Evolutionary conservation across 768 basidiomycete species (phyloP).

Genomic region (Boletus eberwhitei): DNA sequence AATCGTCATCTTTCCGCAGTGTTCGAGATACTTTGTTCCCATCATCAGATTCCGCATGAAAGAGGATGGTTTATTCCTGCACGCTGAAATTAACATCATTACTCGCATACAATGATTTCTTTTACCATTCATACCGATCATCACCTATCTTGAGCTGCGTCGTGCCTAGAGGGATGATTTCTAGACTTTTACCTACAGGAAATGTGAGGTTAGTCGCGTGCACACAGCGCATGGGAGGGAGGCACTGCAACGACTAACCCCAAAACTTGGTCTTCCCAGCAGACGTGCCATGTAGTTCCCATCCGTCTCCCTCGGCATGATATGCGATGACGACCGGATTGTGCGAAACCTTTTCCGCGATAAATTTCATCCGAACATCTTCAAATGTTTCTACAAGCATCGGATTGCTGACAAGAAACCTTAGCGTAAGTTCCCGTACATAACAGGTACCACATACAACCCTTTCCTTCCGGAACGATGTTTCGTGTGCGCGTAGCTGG

Average conservation of each 20-base stretch:
- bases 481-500: conserved; percentile 77
- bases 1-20: conserved; percentile 75
- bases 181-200: conserved; percentile 75
- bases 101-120: neutral
- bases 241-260: conserved; percentile 50
- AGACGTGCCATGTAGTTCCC: conserved; percentile 76
- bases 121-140: conserved; percentile 72
- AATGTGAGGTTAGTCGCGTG: conserved; percentile 17
- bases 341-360: conserved; percentile 86
- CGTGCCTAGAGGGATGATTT: conserved; percentile 77
- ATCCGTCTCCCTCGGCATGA: conserved; percentile 75
- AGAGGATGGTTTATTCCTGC: conserved; percentile 81
- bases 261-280: conserved; percentile 86
- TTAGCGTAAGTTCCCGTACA: conserved; percentile 4
- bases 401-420: conserved; percentile 59
- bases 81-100: neutral
- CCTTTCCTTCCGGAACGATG: conserved; percentile 82
- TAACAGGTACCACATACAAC: conserved; percentile 55
- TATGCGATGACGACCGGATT: conserved; percentile 83
- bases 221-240: conserved; percentile 8
- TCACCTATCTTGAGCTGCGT: conserved; percentile 64
- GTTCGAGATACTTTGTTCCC: conserved; percentile 88
- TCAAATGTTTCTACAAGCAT: conserved; percentile 90
- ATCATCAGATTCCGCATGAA: conserved; percentile 89
- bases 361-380: conserved; percentile 72